Percentiles rank a stretch among this genome's conserved stretches.
Evolutionary conservation across 352 stramenopile genomes (phyloP).

Genomic region (Pythium plurisporium): DNA sequence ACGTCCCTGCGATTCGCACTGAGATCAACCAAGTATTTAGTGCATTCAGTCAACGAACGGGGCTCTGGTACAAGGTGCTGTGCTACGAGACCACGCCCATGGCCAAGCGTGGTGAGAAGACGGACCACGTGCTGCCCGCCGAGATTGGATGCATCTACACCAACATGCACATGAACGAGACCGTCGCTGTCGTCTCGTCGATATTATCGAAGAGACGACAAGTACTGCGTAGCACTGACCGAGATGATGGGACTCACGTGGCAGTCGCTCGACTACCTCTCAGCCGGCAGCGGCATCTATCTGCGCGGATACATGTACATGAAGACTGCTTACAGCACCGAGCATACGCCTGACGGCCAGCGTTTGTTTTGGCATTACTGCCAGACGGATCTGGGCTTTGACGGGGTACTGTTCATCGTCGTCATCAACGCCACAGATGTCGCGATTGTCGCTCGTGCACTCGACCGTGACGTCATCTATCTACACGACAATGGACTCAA

Average conservation of each 20-base stretch:
- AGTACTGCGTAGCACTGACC: constrained; percentile 16
- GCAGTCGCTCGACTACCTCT: constrained; percentile 21
- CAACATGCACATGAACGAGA: constrained; percentile 5
- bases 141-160: constrained; percentile 21
- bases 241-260: constrained; percentile 19
- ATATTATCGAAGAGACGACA: constrained; percentile 7
- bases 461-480: not conserved
- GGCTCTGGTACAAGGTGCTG: constrained; percentile 17
- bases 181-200: constrained; percentile 8
- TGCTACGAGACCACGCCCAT: constrained; percentile 19
- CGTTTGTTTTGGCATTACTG: constrained; percentile 4
- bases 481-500: not conserved
- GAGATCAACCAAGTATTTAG: not conserved
- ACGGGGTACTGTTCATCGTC: constrained; percentile 22
- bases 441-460: constrained; percentile 13
- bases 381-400: constrained; percentile 16
- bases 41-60: constrained; percentile 2
- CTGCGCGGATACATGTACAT: constrained; percentile 13
- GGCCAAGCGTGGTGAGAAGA: not conserved
- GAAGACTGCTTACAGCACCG: constrained; percentile 10
- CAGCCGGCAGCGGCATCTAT: constrained; percentile 12
- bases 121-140: not conserved
- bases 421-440: constrained; percentile 19
- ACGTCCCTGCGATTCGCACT: constrained; percentile 1
- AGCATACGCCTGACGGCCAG: not conserved